Conservation (phyloP, 73 alveolate species). For the Paramecium primaurelia region DNA sequence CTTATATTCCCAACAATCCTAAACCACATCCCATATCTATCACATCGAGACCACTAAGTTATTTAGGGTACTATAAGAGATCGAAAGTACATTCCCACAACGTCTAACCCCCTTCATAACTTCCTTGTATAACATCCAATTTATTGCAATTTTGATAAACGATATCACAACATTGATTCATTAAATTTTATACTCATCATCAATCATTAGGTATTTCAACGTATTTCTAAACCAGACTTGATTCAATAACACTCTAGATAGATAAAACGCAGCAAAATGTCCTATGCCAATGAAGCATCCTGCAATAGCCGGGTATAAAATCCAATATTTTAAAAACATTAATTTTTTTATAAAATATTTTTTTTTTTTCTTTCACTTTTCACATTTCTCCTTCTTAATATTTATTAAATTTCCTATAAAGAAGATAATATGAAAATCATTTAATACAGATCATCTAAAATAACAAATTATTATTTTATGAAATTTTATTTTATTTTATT, state of each 20-base stretch:
- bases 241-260: not conserved
- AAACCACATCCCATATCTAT: constrained; percentile 63
- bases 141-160: not conserved
- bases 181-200: constrained; percentile 21
- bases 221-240: not conserved
- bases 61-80: constrained; percentile 22
- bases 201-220: not conserved
- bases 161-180: constrained; percentile 22
- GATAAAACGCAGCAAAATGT: constrained; percentile 18
- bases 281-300: constrained; percentile 35
- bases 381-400: not conserved
- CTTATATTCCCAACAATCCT: constrained; percentile 56
- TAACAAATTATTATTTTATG: not conserved
- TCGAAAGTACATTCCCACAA: constrained; percentile 63
- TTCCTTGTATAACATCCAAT: not conserved
- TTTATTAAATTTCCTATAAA: not conserved
- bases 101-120: constrained; percentile 56
- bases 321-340: constrained; percentile 14
- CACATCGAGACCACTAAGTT: not conserved
- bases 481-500: not conserved
- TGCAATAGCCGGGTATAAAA: constrained; percentile 35
- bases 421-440: not conserved
- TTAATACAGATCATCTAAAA: not conserved
- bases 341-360: not conserved
- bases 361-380: not conserved